phyloP scores from a whole-genome alignment of 202 grass and related monocot species.

The Musa balbisiana region DNA sequence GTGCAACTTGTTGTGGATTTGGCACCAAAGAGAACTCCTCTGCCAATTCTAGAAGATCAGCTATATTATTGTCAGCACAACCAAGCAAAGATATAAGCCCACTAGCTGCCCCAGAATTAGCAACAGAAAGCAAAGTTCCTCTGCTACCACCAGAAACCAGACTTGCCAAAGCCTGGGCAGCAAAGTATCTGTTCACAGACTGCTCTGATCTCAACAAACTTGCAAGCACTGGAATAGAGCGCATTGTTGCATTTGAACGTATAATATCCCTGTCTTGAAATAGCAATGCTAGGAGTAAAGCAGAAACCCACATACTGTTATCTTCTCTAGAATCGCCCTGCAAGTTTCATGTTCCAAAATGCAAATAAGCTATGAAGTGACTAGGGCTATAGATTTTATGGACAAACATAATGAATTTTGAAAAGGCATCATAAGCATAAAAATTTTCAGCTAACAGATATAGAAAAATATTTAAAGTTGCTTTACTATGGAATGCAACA shows the following conservation, averaged over 20 bases:
- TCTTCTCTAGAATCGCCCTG: constrained; percentile 80
- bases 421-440: background rate
- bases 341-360: constrained; percentile 10
- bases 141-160: constrained; percentile 88
- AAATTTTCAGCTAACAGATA: background rate
- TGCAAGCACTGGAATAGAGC: constrained; percentile 85
- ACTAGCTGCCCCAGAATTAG: constrained; percentile 79
- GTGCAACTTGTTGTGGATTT: constrained; percentile 80
- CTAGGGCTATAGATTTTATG: background rate
- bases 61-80: constrained; percentile 87
- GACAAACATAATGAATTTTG: background rate
- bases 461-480: background rate
- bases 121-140: constrained; percentile 93
- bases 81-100: constrained; percentile 97
- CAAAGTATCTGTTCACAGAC: constrained; percentile 86
- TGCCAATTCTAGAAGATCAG: constrained; percentile 87
- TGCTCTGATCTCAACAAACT: constrained; percentile 93
- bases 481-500: background rate
- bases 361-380: background rate
- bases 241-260: constrained; percentile 60
- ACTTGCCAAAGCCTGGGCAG: constrained; percentile 92
- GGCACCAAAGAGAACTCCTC: constrained; percentile 83
- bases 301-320: constrained; percentile 91
- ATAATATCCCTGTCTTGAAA: constrained; percentile 96
- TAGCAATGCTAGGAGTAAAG: constrained; percentile 75